phyloP scores from a whole-genome alignment of 1,284 basidiomycete species.

The Violaceomyces palustris region DNA sequence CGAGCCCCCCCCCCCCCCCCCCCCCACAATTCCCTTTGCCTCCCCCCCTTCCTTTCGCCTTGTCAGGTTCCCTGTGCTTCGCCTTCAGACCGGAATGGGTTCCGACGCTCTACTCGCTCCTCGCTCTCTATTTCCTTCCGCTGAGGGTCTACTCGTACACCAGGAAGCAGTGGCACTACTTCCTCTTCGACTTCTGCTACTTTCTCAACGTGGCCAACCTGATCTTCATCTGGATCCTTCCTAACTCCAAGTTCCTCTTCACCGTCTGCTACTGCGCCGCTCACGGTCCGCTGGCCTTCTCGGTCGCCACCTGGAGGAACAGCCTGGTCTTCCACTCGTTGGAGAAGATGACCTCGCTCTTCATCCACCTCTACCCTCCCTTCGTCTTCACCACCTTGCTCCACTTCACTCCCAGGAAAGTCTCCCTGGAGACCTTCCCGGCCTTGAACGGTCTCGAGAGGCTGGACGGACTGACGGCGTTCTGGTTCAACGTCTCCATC shows the following conservation, averaged over 20 bases:
- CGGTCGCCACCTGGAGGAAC: slow-evolving; percentile 93
- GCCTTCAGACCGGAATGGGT: slow-evolving; percentile 71
- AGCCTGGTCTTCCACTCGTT: slow-evolving; percentile 76
- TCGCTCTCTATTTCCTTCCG: slow-evolving; percentile 71
- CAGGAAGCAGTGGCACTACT: slow-evolving; percentile 60
- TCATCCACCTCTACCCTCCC: slow-evolving; percentile 84
- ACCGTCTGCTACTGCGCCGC: slow-evolving; percentile 40
- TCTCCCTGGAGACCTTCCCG: slow-evolving; percentile 69
- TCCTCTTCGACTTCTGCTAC: slow-evolving; percentile 65
- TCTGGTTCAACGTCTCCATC: slow-evolving; percentile 61
- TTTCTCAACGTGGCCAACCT: slow-evolving; percentile 82
- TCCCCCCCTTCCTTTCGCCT: not conserved
- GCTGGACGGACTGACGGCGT: slow-evolving; percentile 62
- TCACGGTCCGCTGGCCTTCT: slow-evolving; percentile 72
- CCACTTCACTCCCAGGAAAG: slow-evolving; percentile 69
- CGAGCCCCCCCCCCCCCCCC: too few species aligned
- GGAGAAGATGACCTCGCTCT: slow-evolving; percentile 77
- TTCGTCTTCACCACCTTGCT: slow-evolving; percentile 77
- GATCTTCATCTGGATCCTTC: slow-evolving; percentile 54
- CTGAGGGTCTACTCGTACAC: slow-evolving; percentile 66
- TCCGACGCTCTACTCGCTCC: slow-evolving; percentile 70
- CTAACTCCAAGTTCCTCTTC: slow-evolving; percentile 33
- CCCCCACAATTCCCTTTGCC: too few species aligned
- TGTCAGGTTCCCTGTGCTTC: slow-evolving; percentile 66
- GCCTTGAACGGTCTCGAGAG: slow-evolving; percentile 66